Percentiles rank a stretch among this genome's conserved stretches.
Conservation (phyloP, 1,284 basidiomycete genomes). For the Moesziomyces aphidis region DNA sequence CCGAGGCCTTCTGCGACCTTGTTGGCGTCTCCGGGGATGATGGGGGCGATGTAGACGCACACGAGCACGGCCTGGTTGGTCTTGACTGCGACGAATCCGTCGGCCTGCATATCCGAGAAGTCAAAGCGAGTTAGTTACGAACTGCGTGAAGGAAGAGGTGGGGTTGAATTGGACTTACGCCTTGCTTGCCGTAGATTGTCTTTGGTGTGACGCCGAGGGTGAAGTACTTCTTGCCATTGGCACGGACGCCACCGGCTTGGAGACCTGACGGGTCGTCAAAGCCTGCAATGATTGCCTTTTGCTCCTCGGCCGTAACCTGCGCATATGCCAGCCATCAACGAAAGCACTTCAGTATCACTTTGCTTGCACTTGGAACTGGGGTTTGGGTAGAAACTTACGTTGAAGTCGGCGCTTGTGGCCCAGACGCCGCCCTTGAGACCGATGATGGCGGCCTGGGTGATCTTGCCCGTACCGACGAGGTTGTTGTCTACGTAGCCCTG, state of each 20-base stretch:
- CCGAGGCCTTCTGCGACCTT: slow-evolving; percentile 75
- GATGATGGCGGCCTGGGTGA: slow-evolving; percentile 84
- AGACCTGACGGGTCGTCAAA: slow-evolving; percentile 71
- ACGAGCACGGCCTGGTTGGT: slow-evolving; percentile 90
- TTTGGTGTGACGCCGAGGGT: slow-evolving; percentile 74
- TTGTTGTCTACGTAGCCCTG: slow-evolving; percentile 88
- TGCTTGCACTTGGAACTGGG: too few species aligned
- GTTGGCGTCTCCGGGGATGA: slow-evolving; percentile 77
- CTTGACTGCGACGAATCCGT: slow-evolving; percentile 85
- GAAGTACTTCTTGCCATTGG: slow-evolving; percentile 85
- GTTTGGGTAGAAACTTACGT: slow-evolving; percentile 70
- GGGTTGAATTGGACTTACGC: slow-evolving; percentile 71
- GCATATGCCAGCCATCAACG: not conserved
- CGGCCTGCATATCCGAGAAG: slow-evolving; percentile 72
- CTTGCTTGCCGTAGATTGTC: slow-evolving; percentile 84
- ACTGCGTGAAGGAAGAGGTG: not conserved
- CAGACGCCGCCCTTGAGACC: slow-evolving; percentile 88
- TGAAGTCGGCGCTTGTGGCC: slow-evolving; percentile 81
- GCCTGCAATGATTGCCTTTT: slow-evolving; percentile 75
- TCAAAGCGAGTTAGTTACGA: not conserved
- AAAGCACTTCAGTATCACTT: not conserved
- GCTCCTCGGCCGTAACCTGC: slow-evolving; percentile 81
- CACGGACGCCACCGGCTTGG: slow-evolving; percentile 75
- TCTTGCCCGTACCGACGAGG: slow-evolving; percentile 81
- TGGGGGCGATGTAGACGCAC: slow-evolving; percentile 79